Conservation (phyloP, 768 basidiomycete genomes). For the Leccinum aurantiacum region DNA sequence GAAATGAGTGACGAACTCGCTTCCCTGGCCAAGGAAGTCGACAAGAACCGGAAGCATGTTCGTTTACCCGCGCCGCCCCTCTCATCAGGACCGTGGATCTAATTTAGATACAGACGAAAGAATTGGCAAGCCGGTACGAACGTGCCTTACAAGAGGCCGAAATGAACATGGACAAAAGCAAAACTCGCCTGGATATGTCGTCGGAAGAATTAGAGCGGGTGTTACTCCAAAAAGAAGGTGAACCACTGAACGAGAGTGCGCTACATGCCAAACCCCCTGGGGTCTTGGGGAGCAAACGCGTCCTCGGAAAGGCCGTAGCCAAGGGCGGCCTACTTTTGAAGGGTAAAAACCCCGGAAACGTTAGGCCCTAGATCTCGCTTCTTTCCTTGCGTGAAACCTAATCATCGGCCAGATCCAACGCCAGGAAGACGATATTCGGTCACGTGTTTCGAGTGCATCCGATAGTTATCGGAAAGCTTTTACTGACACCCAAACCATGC, state of each 20-base stretch:
- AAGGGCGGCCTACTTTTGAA: slow-evolving; percentile 89
- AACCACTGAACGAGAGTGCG: slow-evolving; percentile 79
- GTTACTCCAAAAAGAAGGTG: slow-evolving; percentile 92
- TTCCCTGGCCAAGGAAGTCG: slow-evolving; percentile 85
- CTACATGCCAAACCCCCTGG: slow-evolving; percentile 60
- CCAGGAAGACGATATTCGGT: slow-evolving; percentile 93
- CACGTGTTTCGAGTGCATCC: slow-evolving; percentile 79
- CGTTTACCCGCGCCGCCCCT: slow-evolving; percentile 13
- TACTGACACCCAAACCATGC: slow-evolving; percentile 76
- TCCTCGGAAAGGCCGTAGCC: slow-evolving; percentile 86
- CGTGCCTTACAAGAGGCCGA: slow-evolving; percentile 87
- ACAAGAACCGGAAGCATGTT: slow-evolving; percentile 90
- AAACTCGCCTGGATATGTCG: slow-evolving; percentile 78
- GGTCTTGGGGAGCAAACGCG: slow-evolving; percentile 71
- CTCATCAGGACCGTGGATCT: slow-evolving; percentile 3
- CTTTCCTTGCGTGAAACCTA: slow-evolving; percentile 6
- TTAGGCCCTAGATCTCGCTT: slow-evolving; percentile 30
- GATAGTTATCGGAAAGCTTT: slow-evolving; percentile 91
- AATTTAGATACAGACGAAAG: slow-evolving; percentile 69
- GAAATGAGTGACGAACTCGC: slow-evolving; percentile 97
- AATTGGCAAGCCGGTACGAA: slow-evolving; percentile 86
- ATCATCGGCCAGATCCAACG: slow-evolving; percentile 62
- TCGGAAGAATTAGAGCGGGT: slow-evolving; percentile 95
- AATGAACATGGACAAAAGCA: slow-evolving; percentile 81
- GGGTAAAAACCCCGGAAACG: slow-evolving; percentile 90